Evolutionary conservation across 331 rosid species (phyloP), one percentile per base, ranked within the genome.

Genomic region (Rhamnella rubrinervis): DNA sequence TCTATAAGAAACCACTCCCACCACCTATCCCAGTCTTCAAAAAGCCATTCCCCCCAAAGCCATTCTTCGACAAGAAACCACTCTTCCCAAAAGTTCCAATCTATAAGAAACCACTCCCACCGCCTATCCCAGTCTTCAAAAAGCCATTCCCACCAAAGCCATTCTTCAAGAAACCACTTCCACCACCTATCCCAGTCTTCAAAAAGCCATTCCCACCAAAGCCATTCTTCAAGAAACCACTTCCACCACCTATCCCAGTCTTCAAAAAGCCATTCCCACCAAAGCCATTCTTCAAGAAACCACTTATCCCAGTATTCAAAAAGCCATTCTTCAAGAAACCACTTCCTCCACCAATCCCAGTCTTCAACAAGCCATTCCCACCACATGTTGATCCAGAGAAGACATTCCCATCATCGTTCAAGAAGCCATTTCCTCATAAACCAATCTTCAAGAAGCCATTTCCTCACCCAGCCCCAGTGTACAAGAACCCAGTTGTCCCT

Each of bases 241-340:
- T 59, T 6, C 39, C 65, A 11, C 68, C 67, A 67, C 26, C 18
- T 6, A n/a, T 17, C 12, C 72, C 63, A 7, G 6, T 12, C 38
- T 40, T 65, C 3, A 65, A 53, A 51, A 67, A 75, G 39, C 50
- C 60, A 37, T 13, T 74, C 4, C 80, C 58, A 6, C 78, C 49
- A 9, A 11, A 44, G 11, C 49, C 49, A 44, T 9, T 44, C 12
- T 41, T 73, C 37, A 66, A 81, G 56, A 83, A 76, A 63, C 87
- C 77, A 31, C 4, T 65, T 4, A 16, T 14, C 8, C 71, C 61
- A 6, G 7, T 15, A 28, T 38, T 63, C 2, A 63, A 50, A 49
- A 66, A 75, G 17, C 82, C 76, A 4, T 1, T 37, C 15, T 66
- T 46, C 11, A 70, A 77, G 55, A 78, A 72, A 51, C 77, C 68